A percentile compares a stretch with the other conserved stretches of the same genome.
phyloP scores from a whole-genome alignment of 768 basidiomycete genomes.

The Boletus rubescentipes region DNA sequence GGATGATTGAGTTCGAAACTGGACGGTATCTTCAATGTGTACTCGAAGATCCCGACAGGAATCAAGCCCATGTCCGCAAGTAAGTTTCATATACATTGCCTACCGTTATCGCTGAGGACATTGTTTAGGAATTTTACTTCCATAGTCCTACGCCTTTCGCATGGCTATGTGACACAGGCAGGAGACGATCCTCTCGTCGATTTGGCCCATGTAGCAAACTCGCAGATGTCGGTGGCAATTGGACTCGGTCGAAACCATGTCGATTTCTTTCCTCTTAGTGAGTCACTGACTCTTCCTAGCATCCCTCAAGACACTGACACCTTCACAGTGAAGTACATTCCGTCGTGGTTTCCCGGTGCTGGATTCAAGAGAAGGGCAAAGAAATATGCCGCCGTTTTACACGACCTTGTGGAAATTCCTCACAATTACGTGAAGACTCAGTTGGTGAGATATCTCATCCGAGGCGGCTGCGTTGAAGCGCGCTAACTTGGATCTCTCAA shows the following conservation, averaged over 20 bases:
- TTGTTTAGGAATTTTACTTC: conserved; percentile 8
- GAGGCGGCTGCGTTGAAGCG: neutral
- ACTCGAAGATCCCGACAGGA: neutral
- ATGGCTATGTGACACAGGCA: conserved; percentile 38
- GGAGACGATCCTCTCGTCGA: conserved; percentile 39
- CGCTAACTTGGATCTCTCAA: neutral
- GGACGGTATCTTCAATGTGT: neutral
- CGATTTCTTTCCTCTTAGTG: conserved; percentile 22
- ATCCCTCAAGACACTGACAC: neutral
- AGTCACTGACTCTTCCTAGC: neutral
- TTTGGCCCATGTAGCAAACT: conserved; percentile 28
- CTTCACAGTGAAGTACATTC: conserved; percentile 25
- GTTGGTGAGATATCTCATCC: conserved; percentile 7
- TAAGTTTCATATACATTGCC: neutral
- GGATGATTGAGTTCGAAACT: conserved; percentile 1
- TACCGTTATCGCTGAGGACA: neutral
- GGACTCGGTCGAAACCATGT: conserved; percentile 12
- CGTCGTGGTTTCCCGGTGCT: conserved; percentile 24
- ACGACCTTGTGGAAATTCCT: conserved; percentile 11
- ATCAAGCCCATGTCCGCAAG: conserved; percentile 2
- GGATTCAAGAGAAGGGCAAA: conserved; percentile 16
- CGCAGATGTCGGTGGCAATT: conserved; percentile 16
- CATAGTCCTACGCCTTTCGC: conserved; percentile 36
- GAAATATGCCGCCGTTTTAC: conserved; percentile 4
- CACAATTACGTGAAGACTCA: conserved; percentile 16